phyloP scores from a whole-genome alignment of 2,329 filamentous ascomycete genomes.

The Penicillium sp. region DNA sequence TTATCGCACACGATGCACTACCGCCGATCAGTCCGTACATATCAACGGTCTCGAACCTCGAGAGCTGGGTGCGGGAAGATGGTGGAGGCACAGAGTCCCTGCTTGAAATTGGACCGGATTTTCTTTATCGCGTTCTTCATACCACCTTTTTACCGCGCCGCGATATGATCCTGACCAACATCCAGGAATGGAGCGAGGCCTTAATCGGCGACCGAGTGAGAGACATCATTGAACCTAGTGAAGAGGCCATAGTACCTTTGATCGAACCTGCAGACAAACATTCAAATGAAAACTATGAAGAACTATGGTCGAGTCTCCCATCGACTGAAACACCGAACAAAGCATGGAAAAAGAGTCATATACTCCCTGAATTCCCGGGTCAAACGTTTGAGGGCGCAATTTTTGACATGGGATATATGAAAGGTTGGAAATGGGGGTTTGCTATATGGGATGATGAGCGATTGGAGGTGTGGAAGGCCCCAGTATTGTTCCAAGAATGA shows the following conservation, averaged over 20 bases:
- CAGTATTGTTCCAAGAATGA: too few relatives aligned
- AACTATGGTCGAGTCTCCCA: slow-evolving; percentile 7
- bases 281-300: neutral
- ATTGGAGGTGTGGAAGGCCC: neutral
- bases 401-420: neutral
- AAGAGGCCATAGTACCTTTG: slow-evolving; percentile 1
- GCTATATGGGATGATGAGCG: neutral
- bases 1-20: too few relatives aligned
- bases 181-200: too few relatives aligned
- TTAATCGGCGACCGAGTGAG: neutral
- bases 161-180: slow-evolving; percentile 15
- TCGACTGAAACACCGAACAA: slow-evolving; percentile 13
- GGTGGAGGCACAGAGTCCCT: neutral
- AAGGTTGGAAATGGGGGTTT: neutral
- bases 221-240: too few relatives aligned
- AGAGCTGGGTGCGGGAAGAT: too few relatives aligned
- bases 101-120: slow-evolving; percentile 15
- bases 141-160: slow-evolving; percentile 6
- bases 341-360: slow-evolving; percentile 1
- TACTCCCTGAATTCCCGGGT: neutral
- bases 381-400: slow-evolving; percentile 1
- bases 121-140: slow-evolving; percentile 16
- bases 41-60: too few relatives aligned
- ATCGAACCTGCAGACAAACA: slow-evolving; percentile 19
- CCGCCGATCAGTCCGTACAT: too few relatives aligned